Evolutionary conservation across 2,329 filamentous ascomycete species (phyloP).

Genomic region (Curvularia lunata): DNA sequence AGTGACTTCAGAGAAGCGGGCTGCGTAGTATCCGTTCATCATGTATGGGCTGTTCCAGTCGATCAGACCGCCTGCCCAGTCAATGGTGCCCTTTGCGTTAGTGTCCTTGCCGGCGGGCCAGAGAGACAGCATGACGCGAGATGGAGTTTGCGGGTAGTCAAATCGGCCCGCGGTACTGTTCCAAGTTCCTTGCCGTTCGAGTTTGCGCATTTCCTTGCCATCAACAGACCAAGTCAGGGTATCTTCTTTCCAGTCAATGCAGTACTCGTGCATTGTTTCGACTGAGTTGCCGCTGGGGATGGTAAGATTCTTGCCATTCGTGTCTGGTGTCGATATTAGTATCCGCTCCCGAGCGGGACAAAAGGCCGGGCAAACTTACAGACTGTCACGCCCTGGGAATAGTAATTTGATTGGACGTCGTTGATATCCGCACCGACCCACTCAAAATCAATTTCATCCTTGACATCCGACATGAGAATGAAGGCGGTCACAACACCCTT

Average conservation of each 20-base stretch:
- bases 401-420: conserved; percentile 91
- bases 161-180: conserved; percentile 82
- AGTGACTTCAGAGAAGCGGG: conserved; percentile 75
- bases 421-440: conserved; percentile 82
- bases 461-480: conserved; percentile 92
- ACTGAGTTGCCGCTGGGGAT: conserved; percentile 68
- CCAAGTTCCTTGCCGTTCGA: conserved; percentile 81
- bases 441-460: conserved; percentile 98
- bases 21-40: conserved; percentile 88
- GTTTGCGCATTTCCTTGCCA: conserved; percentile 74
- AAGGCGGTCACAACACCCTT: conserved; percentile 95
- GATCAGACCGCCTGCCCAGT: conserved; percentile 90
- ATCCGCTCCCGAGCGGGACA: neutral
- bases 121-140: conserved; percentile 89
- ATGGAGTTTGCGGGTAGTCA: conserved; percentile 87
- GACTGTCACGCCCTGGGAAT: conserved; percentile 90
- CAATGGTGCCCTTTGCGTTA: conserved; percentile 83
- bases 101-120: conserved; percentile 87
- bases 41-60: conserved; percentile 86
- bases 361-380: conserved; percentile 64
- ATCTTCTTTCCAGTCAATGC: conserved; percentile 91
- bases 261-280: conserved; percentile 81
- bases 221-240: conserved; percentile 86
- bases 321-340: conserved; percentile 60
- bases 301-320: conserved; percentile 75